A percentile compares a stretch with the other conserved stretches of the same genome.
Evolutionary conservation across 2,329 filamentous ascomycete genomes (phyloP).

Genomic region (Beauveria caledonica): DNA sequence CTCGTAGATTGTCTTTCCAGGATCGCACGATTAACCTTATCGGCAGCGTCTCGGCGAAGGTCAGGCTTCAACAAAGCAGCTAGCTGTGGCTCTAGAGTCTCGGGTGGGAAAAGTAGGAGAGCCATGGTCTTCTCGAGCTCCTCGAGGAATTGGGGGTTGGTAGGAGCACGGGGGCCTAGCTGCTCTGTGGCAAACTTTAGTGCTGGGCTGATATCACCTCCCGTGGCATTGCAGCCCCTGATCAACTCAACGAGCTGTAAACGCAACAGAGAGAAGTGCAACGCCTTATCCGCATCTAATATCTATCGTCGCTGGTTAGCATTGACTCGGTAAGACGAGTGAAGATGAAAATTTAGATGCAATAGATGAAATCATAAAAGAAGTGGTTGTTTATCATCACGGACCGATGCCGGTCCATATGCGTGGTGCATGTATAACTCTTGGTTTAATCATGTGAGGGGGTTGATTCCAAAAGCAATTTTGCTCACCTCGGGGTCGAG

Average conservation of each 20-base stretch:
- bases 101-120: conserved; percentile 78
- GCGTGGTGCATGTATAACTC: conserved; percentile 99
- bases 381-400: conserved; percentile 80
- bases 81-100: conserved; percentile 67
- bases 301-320: conserved; percentile 51
- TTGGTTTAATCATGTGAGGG: conserved; percentile 80
- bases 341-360: conserved; percentile 2
- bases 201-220: conserved; percentile 68
- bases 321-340: conserved; percentile 11
- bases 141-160: conserved; percentile 70
- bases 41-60: conserved; percentile 75
- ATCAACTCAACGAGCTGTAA: conserved; percentile 94
- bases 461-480: conserved; percentile 1
- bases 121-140: conserved; percentile 92
- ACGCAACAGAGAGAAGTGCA: conserved; percentile 85
- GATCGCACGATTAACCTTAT: conserved; percentile 82
- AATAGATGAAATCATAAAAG: conserved; percentile 28
- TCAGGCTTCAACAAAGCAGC: conserved; percentile 69
- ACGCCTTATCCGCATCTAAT: conserved; percentile 68
- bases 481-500: conserved; percentile 77
- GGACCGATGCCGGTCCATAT: conserved; percentile 63
- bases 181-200: conserved; percentile 82
- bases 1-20: conserved; percentile 62
- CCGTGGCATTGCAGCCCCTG: conserved; percentile 58
- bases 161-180: conserved; percentile 78